Conservation (phyloP, 23 red algal species). For the Rhodosorus marinus region DNA sequence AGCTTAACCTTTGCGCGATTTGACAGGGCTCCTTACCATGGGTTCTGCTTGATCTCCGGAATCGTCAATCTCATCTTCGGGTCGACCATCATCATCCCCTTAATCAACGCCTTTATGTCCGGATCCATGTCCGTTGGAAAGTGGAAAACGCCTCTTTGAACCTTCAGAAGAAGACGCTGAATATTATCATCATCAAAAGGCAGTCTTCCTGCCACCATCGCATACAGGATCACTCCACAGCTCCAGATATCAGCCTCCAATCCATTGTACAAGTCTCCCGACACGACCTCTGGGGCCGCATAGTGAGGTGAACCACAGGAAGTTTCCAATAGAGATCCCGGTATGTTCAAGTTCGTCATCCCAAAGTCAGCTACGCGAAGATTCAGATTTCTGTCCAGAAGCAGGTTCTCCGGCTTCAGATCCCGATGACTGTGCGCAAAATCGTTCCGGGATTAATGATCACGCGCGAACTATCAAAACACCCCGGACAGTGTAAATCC, state of each 20-base stretch:
- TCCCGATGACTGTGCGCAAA: constrained; percentile 76
- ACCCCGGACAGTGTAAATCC: background rate
- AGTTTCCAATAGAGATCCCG: constrained; percentile 80
- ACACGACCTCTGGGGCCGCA: constrained; percentile 85
- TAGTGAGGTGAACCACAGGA: constrained; percentile 95
- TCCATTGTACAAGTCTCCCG: constrained; percentile 88
- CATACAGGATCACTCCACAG: constrained; percentile 94
- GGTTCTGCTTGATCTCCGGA: constrained; percentile 56
- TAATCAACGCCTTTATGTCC: constrained; percentile 48
- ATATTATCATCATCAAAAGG: constrained; percentile 99
- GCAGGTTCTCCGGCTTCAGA: constrained; percentile 93
- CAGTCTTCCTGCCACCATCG: constrained; percentile 93
- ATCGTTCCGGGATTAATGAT: background rate
- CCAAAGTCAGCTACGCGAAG: constrained; percentile 96
- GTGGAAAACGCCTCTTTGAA: constrained; percentile 63
- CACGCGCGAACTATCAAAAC: background rate
- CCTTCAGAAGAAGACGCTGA: constrained; percentile 82
- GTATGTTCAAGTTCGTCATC: constrained; percentile 75
- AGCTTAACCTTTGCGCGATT: constrained; percentile 1
- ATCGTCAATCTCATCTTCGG: constrained; percentile 59
- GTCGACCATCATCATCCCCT: constrained; percentile 84
- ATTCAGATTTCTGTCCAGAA: constrained; percentile 51
- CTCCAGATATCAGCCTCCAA: constrained; percentile 91
- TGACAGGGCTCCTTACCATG: constrained; percentile 48
- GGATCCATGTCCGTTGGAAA: constrained; percentile 56